Percentiles rank a stretch among this genome's conserved stretches.
phyloP scores from a whole-genome alignment of 2,329 filamentous ascomycete genomes.

The Fusarium musae region DNA sequence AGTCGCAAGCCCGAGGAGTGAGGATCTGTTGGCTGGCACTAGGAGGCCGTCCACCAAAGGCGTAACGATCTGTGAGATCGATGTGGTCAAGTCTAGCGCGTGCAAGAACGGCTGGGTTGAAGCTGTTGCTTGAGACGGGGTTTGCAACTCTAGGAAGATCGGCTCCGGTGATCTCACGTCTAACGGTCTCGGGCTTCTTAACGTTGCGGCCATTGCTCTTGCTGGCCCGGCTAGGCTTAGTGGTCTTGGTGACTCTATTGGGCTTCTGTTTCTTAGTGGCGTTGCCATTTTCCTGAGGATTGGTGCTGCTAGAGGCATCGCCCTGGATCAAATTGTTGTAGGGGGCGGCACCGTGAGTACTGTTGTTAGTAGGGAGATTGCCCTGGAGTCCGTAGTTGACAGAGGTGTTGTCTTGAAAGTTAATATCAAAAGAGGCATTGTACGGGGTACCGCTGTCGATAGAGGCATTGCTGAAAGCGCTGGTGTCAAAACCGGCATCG shows the following conservation, averaged over 20 bases:
- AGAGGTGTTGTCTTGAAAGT: background rate
- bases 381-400: background rate
- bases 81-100: background rate
- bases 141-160: background rate
- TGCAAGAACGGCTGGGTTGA: background rate
- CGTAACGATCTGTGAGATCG: background rate
- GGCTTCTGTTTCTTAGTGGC: background rate
- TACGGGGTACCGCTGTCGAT: background rate
- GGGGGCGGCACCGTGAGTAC: background rate
- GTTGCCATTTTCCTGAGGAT: background rate
- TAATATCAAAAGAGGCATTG: background rate
- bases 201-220: background rate
- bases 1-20: background rate
- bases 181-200: background rate
- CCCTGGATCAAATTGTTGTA: background rate
- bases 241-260: background rate
- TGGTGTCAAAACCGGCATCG: background rate
- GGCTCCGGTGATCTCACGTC: background rate
- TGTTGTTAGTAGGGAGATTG: background rate
- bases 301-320: background rate
- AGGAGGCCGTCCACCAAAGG: background rate
- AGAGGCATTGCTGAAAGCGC: background rate
- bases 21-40: background rate
- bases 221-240: background rate
- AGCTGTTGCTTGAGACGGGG: background rate